phyloP scores from a whole-genome alignment of 345 rosid species.

The Melaleuca alternifolia region DNA sequence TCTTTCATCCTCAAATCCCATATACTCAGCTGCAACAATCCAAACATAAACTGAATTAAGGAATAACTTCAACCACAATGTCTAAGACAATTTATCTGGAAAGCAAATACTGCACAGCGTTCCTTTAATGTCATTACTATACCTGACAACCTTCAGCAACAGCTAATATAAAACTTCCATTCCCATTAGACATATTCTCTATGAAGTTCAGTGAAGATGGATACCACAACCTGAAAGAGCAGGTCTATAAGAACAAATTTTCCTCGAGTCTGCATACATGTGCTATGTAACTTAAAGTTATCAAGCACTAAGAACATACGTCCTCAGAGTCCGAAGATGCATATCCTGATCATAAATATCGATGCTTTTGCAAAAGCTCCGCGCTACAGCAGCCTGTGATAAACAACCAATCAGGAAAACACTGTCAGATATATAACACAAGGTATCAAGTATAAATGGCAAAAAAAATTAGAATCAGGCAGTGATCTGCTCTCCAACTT shows the following conservation, averaged over 20 bases:
- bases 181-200: constrained; percentile 27
- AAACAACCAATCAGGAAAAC: not conserved
- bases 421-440: not conserved
- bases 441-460: not conserved
- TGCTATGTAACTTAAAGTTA: not conserved
- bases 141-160: constrained; percentile 67
- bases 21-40: constrained; percentile 34
- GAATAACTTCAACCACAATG: not conserved
- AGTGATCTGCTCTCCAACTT: not conserved
- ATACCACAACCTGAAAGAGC: constrained; percentile 48
- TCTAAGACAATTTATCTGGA: not conserved
- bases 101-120: not conserved
- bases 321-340: constrained; percentile 39
- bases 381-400: constrained; percentile 57
- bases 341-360: constrained; percentile 76
- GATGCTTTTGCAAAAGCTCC: constrained; percentile 44
- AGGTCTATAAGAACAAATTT: not conserved
- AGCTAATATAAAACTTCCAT: constrained; percentile 34
- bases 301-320: constrained; percentile 22
- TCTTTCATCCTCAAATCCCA: constrained; percentile 68
- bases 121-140: not conserved
- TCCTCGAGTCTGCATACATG: not conserved
- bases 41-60: not conserved
- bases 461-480: not conserved
- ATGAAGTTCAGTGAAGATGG: constrained; percentile 50